Percentiles rank a stretch among this genome's conserved stretches.
Conservation (phyloP, 495 filamentous ascomycete genomes). For the Talaromyces stipitatus region DNA sequence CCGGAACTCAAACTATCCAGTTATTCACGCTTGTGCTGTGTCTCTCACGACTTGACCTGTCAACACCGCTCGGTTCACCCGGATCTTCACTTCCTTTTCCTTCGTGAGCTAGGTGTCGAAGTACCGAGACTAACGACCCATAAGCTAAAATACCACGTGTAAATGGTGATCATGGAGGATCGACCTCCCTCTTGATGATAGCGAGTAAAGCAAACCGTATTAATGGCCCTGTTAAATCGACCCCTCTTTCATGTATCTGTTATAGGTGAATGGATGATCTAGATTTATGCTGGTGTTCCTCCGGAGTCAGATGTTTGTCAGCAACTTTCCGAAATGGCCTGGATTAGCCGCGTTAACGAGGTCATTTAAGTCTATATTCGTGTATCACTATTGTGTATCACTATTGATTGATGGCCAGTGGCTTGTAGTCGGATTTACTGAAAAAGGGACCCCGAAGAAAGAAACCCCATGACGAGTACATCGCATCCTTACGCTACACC, state of each 20-base stretch:
- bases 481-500: constrained; percentile 32
- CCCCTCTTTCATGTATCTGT: background rate
- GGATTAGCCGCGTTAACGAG: too few relatives aligned
- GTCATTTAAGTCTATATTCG: too few relatives aligned
- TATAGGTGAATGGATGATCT: background rate
- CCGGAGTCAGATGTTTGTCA: background rate
- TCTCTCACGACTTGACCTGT: background rate
- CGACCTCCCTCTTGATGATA: background rate
- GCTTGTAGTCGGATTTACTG: constrained; percentile 24
- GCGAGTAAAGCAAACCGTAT: background rate
- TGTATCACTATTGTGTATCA: too few relatives aligned
- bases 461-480: constrained; percentile 26
- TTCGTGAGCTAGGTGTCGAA: background rate
- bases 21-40: background rate
- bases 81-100: background rate
- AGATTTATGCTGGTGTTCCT: background rate
- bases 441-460: constrained; percentile 15
- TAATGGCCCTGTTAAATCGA: background rate
- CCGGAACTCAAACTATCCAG: background rate
- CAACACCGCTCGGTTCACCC: background rate
- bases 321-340: background rate
- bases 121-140: background rate
- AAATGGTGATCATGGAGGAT: background rate
- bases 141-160: background rate
- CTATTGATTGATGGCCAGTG: constrained; percentile 19